Base-by-base conservation (phyloP, 352 stramenopile species). In the Pythium biforme region DNA sequence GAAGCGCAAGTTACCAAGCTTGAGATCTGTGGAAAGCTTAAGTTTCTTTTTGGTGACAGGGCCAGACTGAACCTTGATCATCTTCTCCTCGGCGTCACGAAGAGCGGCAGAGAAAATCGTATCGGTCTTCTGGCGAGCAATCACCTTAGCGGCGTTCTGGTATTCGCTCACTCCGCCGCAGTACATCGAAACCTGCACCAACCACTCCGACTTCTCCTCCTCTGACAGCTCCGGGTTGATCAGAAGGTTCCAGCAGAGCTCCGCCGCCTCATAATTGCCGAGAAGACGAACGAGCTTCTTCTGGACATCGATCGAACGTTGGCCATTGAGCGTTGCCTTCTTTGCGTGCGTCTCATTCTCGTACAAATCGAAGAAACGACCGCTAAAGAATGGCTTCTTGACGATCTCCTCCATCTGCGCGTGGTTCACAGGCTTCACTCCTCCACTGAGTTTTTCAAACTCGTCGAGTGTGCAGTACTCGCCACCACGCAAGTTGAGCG, bases 101-200 rank as follows among this genome's bases (percentile, higher is more conserved):
- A 75, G 25, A 22, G 60, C 64, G 26, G 53, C 20, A 12, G 58
- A 53, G 23, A 76, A 76, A 23, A 76, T 70, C 9, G 59, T 65
- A 22, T 76, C 69, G 7, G 60, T 66, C 63, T 73, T 69, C 47
- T 76, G 62, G 11, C 52, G 58, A 29, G 64, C 57, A 39, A 76
- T 66, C 26, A 70, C 64, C 57, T 69, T 69, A 1, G 65, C 70
- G 12, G 69, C 66, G 23, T 59, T 76, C 61, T 76, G 66, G 51
- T 74, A 80, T 47, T 80, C 73, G 39, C 69, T 72, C 12, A 77
- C 47, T n/a, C 73, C 73, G 45, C 73, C 73, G 49, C 69, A 77
- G 22, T 64, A 45, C 37, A 58, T 69, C 29, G 64, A 62, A 5
- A 47, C n/a, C 23, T 69, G 64, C 3, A 77, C 26, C 22, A 70